Evolutionary conservation across 2,329 filamentous ascomycete species (phyloP).

Genomic region (Myriosclerotinia scirpicola): DNA sequence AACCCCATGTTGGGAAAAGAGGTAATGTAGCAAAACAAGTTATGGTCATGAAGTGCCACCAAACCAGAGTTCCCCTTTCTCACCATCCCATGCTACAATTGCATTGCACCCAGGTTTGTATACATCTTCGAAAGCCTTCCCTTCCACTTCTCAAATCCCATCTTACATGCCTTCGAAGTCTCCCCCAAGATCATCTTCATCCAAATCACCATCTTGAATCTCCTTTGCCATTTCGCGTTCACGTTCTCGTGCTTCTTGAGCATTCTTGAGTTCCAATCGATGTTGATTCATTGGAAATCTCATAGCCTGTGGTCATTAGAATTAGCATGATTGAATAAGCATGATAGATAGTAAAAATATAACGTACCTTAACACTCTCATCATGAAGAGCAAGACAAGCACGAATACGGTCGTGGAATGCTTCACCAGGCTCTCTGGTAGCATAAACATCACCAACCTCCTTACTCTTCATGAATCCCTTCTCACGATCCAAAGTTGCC

Average conservation of each 20-base stretch:
- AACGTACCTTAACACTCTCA: conserved; percentile 89
- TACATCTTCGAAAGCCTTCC: conserved; percentile 13
- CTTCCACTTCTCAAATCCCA: conserved; percentile 16
- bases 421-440: conserved; percentile 91
- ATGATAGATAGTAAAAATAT: neutral
- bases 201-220: conserved; percentile 95
- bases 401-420: conserved; percentile 93
- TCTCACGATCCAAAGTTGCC: conserved; percentile 89
- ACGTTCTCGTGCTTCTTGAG: conserved; percentile 93
- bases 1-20: conserved; percentile 8
- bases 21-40: conserved; percentile 36
- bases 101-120: conserved; percentile 17
- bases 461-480: conserved; percentile 98
- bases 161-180: conserved; percentile 93
- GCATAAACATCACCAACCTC: conserved; percentile 95
- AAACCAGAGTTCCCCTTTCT: conserved; percentile 27
- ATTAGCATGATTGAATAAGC: conserved; percentile 11
- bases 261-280: conserved; percentile 93
- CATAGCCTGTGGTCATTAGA: conserved; percentile 69
- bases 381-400: conserved; percentile 91
- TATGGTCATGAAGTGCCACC: conserved; percentile 36
- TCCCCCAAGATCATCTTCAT: conserved; percentile 92
- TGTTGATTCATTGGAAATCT: conserved; percentile 99
- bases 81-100: conserved; percentile 6
- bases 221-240: conserved; percentile 98